These are phyloP conservation scores for Xerophyta viscosa DNA, from an alignment of 106 monocot genomes.

Conservation along the genomic window DNA sequence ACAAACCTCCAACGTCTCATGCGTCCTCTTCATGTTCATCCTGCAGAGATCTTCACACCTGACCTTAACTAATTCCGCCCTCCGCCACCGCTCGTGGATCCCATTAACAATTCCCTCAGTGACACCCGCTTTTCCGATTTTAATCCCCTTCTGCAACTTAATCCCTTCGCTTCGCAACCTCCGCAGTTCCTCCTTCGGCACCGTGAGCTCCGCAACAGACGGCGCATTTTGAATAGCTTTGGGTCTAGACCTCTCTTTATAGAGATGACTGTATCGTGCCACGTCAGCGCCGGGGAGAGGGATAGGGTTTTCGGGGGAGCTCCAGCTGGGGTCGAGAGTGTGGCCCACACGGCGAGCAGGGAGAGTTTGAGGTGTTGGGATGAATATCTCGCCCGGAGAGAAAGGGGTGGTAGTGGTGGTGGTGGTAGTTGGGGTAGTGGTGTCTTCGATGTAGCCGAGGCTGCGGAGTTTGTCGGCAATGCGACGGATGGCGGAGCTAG, in stretches of 20 bases:
- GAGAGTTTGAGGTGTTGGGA: conserved; percentile 59
- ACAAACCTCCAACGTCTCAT: conserved; percentile 84
- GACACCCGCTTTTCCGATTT: conserved; percentile 85
- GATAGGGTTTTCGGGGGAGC: conserved; percentile 60
- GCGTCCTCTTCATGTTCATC: conserved; percentile 96
- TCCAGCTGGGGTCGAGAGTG: conserved; percentile 88
- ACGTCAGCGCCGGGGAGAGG: conserved; percentile 51
- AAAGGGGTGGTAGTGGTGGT: conserved; percentile 1
- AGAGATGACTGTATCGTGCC: conserved; percentile 25
- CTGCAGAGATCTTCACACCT: conserved; percentile 75
- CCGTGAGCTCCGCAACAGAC: conserved; percentile 55
- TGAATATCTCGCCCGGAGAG: conserved; percentile 79
- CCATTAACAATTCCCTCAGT: conserved; percentile 96
- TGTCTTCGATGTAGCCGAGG: conserved; percentile 61
- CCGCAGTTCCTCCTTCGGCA: conserved; percentile 46
- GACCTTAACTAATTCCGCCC: conserved; percentile 79
- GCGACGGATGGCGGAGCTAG: conserved; percentile 59
- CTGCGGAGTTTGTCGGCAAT: conserved; percentile 95
- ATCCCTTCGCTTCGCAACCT: conserved; percentile 58
- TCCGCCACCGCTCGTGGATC: conserved; percentile 93
- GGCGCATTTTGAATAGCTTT: conserved; percentile 9
- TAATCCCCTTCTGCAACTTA: conserved; percentile 40
- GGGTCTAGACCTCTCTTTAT: conserved; percentile 26
- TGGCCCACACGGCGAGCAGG: conserved; percentile 58
- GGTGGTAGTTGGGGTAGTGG: not conserved